phyloP scores from a whole-genome alignment of 2,329 filamentous ascomycete genomes.

The Cyphellophora europaea region DNA sequence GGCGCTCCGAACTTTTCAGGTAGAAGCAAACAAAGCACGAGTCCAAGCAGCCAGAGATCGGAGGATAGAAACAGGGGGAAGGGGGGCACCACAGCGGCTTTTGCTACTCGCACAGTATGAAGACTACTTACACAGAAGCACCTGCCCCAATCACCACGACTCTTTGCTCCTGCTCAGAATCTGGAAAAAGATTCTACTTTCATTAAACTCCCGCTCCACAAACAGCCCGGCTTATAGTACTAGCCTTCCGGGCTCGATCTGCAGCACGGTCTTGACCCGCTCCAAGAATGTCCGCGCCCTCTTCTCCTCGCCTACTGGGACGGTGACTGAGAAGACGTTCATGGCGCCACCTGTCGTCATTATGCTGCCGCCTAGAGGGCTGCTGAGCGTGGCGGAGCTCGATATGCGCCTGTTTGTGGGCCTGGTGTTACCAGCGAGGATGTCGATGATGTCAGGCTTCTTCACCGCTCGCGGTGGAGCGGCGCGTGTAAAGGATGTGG shows the following conservation, averaged over 20 bases:
- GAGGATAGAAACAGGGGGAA: no score
- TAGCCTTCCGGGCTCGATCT: conserved; percentile 68
- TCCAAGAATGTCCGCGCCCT: conserved; percentile 75
- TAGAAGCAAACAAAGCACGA: no score
- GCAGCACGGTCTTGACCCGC: conserved; percentile 73
- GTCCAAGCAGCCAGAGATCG: no score
- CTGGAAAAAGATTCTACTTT: no score
- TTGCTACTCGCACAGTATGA: no score
- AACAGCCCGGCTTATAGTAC: no score
- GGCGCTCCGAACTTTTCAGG: no score
- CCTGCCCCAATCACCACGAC: no score
- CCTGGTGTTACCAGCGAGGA: conserved; percentile 50
- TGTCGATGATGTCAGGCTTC: conserved; percentile 71
- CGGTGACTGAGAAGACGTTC: conserved; percentile 75
- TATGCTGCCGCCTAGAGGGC: conserved; percentile 21
- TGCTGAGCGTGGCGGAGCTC: conserved; percentile 3
- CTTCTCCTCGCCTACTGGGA: conserved; percentile 71
- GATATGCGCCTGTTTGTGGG: conserved; percentile 16
- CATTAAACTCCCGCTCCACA: no score
- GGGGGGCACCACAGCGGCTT: no score
- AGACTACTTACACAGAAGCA: no score
- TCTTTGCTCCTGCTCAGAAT: no score
- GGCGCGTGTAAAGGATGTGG: conserved; percentile 7
- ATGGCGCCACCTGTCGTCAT: conserved; percentile 44
- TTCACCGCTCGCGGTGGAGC: conserved; percentile 24